Conservation (phyloP, 164 flowering plant species). For the Vitis rupestris region DNA sequence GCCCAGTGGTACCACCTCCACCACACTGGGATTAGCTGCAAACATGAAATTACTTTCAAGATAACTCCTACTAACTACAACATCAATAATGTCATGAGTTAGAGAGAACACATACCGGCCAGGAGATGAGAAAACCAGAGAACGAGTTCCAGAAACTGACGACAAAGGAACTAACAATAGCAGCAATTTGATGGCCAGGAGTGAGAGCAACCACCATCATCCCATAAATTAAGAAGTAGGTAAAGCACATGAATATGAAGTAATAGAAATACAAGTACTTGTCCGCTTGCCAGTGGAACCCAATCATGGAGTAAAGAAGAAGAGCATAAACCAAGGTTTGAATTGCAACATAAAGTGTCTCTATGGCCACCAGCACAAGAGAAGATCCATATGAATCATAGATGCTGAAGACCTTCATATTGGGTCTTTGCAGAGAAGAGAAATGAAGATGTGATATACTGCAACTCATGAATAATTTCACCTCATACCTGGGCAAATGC, state of each 20-base stretch:
- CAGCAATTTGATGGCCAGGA: slow-evolving; percentile 25
- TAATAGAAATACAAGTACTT: slow-evolving; percentile 47
- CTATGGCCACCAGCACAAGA: slow-evolving; percentile 43
- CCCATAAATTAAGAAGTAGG: slow-evolving; percentile 42
- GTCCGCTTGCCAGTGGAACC: slow-evolving; percentile 34
- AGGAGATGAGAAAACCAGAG: slow-evolving; percentile 11
- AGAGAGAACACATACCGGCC: slow-evolving; percentile 23
- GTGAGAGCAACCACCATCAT: slow-evolving; percentile 55
- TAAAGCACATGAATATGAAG: slow-evolving; percentile 44
- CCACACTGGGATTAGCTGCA: slow-evolving; percentile 9
- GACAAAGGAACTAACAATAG: too few relatives aligned
- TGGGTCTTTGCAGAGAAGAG: too few relatives aligned
- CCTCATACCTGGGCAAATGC: slow-evolving; percentile 50
- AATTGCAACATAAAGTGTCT: slow-evolving; percentile 22
- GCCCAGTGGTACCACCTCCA: too few relatives aligned
- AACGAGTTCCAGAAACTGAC: too few relatives aligned
- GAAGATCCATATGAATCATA: too few relatives aligned
- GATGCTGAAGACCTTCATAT: too few relatives aligned
- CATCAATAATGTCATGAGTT: background rate
- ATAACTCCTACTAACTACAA: too few relatives aligned
- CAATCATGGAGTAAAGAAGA: background rate
- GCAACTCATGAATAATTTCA: background rate
- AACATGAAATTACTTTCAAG: too few relatives aligned
- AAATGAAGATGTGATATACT: too few relatives aligned
- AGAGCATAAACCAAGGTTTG: too few relatives aligned